Percentiles rank a stretch among this genome's conserved stretches.
Evolutionary conservation across 495 filamentous ascomycete genomes (phyloP).

Genomic region (Neurospora sp.): DNA sequence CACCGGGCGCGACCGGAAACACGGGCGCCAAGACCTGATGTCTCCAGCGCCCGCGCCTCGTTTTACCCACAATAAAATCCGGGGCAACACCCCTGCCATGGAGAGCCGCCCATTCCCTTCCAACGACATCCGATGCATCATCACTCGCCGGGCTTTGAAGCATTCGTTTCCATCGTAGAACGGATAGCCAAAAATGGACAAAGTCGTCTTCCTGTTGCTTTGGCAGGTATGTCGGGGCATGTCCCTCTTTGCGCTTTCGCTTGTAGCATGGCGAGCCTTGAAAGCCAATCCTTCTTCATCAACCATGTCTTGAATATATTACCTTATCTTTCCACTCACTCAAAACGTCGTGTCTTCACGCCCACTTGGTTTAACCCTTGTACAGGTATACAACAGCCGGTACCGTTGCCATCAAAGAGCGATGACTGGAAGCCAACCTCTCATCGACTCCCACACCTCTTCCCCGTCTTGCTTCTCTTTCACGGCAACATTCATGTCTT

Average conservation of each 20-base stretch:
- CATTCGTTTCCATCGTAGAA: not conserved
- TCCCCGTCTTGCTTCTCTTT: no score
- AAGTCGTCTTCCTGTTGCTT: not conserved
- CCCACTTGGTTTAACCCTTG: not conserved
- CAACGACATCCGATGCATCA: not conserved
- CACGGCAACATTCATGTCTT: no score
- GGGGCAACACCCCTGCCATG: not conserved
- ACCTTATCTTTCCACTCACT: not conserved
- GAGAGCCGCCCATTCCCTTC: not conserved
- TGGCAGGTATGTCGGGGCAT: not conserved
- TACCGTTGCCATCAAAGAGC: no score
- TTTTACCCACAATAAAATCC: not conserved
- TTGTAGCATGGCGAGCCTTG: not conserved
- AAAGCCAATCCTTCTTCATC: not conserved
- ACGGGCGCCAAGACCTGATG: not conserved
- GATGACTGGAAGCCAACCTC: no score
- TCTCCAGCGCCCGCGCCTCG: not conserved
- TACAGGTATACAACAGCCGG: not conserved
- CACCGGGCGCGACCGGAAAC: not conserved
- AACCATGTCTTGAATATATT: no score
- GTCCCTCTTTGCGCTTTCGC: not conserved
- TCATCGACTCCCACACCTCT: no score
- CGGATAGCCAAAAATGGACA: not conserved
- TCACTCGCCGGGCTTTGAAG: not conserved
- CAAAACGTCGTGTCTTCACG: no score